Evolutionary conservation across 2,329 filamentous ascomycete genomes (phyloP), one percentile per base, ranked within the genome.

Genomic region (Verticillium albo-atrum): DNA sequence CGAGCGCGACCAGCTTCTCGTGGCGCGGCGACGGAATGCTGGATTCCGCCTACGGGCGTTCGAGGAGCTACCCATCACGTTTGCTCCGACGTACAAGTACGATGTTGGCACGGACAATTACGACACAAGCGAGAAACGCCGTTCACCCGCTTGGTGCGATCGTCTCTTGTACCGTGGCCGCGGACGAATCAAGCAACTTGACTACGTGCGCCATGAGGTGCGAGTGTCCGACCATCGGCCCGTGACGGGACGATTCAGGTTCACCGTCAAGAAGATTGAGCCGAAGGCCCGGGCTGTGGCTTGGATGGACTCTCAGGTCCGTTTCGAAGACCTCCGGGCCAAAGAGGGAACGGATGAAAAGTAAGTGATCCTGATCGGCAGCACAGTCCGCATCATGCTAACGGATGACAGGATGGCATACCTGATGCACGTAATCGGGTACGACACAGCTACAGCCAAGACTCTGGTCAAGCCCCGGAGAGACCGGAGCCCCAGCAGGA

Each of bases 41-140:
- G 90, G 88, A 0, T 97, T 98, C 77, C 86, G 91, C 28, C 82
- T 99, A 5, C 88, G 93, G 23, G 89, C 91, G 0, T 98, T 99
- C 72, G 87, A 89, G n/a, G 95, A 99, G 75, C 82, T 89, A 58
- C 90, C 90, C 1, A 97, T 99, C 68, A 89, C 87, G 0, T 99
- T 99, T 71, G 89, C 92, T 7, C 95, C 95, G 1, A 99, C 95
- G 0, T 99, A 99, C 80, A 99, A 99, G 73, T 99, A 99, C 72
- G 95, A 99, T 67, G 92, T 98, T 0, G 93, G 93, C 17, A 96
- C 92, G 0, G 94, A 98, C 70, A 89, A 86, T 6, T 99, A 98
- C 73, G 95, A 99, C 71, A 89, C 90, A 0, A 94, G 90, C 67
- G 95, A 99, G 74, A 99, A 99, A 81, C 91, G 91, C 73, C 86